These are phyloP conservation scores for Phialocephala subalpina DNA, from an alignment of 2,329 filamentous ascomycete species.

Conservation along the genomic window DNA sequence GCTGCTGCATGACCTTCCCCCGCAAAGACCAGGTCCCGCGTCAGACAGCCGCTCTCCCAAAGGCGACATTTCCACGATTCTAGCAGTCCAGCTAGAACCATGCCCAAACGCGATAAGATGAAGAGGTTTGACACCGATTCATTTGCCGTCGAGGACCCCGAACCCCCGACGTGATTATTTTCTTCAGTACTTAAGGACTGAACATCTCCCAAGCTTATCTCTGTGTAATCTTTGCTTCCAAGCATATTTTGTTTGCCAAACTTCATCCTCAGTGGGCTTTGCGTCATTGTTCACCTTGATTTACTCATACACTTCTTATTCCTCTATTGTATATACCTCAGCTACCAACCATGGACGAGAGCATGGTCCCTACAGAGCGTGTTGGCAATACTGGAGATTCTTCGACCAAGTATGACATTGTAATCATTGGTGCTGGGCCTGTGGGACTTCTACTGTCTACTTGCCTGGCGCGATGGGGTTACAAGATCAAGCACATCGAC, in stretches of 20 bases:
- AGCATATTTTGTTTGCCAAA: neutral
- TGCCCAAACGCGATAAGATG: slow-evolving; percentile 18
- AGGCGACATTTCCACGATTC: slow-evolving; percentile 12
- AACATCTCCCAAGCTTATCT: neutral
- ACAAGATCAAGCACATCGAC: slow-evolving; percentile 94
- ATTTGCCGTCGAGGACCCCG: slow-evolving; percentile 35
- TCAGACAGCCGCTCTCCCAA: slow-evolving; percentile 23
- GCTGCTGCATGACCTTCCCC: slow-evolving; percentile 21
- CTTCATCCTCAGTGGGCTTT: neutral
- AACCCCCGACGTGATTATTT: slow-evolving; percentile 25
- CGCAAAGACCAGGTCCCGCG: slow-evolving; percentile 30
- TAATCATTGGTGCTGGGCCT: slow-evolving; percentile 89
- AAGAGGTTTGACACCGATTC: slow-evolving; percentile 18
- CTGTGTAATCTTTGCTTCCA: neutral
- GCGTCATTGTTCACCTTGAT: neutral
- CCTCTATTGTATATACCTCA: neutral
- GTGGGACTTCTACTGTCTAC: slow-evolving; percentile 89
- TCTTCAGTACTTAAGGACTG: slow-evolving; percentile 8
- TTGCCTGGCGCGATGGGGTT: slow-evolving; percentile 90
- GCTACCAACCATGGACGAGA: slow-evolving; percentile 34
- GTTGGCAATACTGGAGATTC: slow-evolving; percentile 18
- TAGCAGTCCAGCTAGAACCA: slow-evolving; percentile 22
- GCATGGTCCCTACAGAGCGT: slow-evolving; percentile 30
- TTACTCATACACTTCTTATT: neutral
- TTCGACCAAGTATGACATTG: slow-evolving; percentile 63